These are phyloP conservation scores for Pezicula carpinea DNA, from an alignment of 2,329 filamentous ascomycete genomes.

Conservation along the genomic window DNA sequence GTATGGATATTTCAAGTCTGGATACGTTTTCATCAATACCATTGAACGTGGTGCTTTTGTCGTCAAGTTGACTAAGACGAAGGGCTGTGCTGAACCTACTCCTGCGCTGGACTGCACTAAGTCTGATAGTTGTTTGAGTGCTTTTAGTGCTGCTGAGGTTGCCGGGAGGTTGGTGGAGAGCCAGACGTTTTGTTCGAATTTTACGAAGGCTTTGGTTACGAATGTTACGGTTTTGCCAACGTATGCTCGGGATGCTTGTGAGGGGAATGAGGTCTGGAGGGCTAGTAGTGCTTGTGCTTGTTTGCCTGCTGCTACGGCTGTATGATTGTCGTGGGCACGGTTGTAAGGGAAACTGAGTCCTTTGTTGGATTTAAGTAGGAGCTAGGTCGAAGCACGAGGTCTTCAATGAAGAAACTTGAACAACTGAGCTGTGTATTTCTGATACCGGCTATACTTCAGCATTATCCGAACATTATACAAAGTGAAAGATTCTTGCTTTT, in stretches of 20 bases:
- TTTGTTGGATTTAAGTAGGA: too few species aligned
- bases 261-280: conserved; percentile 5
- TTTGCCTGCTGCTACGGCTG: conserved; percentile 4
- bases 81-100: not conserved
- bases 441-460: too few species aligned
- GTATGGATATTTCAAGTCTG: conserved; percentile 26
- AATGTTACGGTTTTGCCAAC: conserved; percentile 6
- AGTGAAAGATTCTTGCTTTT: too few species aligned
- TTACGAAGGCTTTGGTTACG: conserved; percentile 8
- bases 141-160: conserved; percentile 27
- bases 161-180: conserved; percentile 28
- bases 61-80: conserved; percentile 11
- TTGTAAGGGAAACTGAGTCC: too few species aligned
- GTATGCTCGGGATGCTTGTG: conserved; percentile 8
- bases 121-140: conserved; percentile 33
- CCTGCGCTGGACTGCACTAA: conserved; percentile 6
- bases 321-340: too few species aligned
- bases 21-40: conserved; percentile 28
- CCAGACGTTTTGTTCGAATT: conserved; percentile 27
- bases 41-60: conserved; percentile 36
- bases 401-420: too few species aligned
- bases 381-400: too few species aligned
- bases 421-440: too few species aligned
- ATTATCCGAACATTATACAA: too few species aligned
- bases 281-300: conserved; percentile 10